Conservation (phyloP, 176 grass and related monocot species). For the Aegilops sharonensis region DNA sequence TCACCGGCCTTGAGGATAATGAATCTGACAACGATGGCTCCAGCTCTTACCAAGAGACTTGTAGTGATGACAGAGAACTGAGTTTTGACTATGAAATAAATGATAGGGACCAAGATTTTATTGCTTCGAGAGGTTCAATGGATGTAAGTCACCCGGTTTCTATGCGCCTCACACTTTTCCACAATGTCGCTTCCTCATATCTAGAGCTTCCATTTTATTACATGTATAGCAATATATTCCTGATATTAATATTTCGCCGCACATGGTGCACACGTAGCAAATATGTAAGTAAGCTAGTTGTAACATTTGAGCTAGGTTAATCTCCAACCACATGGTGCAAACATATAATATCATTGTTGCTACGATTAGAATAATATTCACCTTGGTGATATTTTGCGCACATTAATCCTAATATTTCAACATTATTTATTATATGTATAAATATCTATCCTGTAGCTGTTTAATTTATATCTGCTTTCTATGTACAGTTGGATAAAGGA, state of each 20-base stretch:
- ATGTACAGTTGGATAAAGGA: conserved; percentile 56
- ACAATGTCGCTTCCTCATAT: neutral
- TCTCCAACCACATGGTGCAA: neutral
- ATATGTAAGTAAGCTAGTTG: neutral
- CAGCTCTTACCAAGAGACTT: conserved; percentile 46
- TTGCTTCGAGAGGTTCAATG: conserved; percentile 54
- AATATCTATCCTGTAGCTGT: neutral
- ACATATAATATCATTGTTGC: too few species aligned
- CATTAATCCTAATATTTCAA: neutral
- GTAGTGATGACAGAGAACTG: conserved; percentile 61
- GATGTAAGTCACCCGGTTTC: conserved; percentile 52
- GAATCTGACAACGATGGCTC: conserved; percentile 49
- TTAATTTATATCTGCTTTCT: neutral
- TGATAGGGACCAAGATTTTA: conserved; percentile 43
- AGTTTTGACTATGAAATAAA: conserved; percentile 72
- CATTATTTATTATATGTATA: neutral
- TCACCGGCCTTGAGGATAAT: conserved; percentile 68
- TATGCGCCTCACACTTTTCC: neutral
- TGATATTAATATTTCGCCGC: neutral
- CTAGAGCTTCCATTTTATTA: neutral
- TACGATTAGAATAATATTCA: too few species aligned
- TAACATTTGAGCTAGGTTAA: neutral
- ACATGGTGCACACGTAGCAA: neutral
- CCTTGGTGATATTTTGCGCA: too few species aligned
- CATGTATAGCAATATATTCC: neutral